Conservation (phyloP, 441 rosid genomes). For the Croton setiger region DNA sequence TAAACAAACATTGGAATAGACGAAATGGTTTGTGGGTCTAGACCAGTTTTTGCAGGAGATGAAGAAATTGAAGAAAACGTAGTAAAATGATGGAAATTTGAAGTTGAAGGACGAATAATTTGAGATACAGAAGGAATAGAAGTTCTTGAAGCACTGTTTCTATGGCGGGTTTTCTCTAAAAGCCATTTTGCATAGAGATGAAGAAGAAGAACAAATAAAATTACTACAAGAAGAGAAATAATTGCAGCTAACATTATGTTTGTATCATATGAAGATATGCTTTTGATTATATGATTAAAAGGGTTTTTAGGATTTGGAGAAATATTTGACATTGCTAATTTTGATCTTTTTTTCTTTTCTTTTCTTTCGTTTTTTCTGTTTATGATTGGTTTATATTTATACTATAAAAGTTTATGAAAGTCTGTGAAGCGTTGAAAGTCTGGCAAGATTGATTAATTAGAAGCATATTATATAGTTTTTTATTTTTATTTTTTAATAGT, state of each 20-base stretch:
- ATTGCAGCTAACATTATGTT: conserved; percentile 67
- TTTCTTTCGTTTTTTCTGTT: no score
- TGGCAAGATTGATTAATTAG: no score
- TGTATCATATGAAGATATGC: conserved; percentile 61
- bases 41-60: conserved; percentile 41
- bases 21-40: conserved; percentile 51
- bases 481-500: no score
- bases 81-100: conserved; percentile 33
- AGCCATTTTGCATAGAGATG: conserved; percentile 77
- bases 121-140: conserved; percentile 25
- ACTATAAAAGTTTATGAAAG: no score
- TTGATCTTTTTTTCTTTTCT: no score
- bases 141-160: conserved; percentile 23
- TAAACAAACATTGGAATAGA: conserved; percentile 68
- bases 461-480: no score
- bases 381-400: no score
- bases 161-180: conserved; percentile 39
- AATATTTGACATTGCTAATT: conserved; percentile 18
- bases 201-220: conserved; percentile 75
- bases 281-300: conserved; percentile 28
- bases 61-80: conserved; percentile 21
- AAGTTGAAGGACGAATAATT: conserved; percentile 20
- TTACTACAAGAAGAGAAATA: conserved; percentile 60
- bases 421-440: no score
- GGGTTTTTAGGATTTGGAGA: conserved; percentile 20